phyloP scores from a whole-genome alignment of 495 filamentous ascomycete species.

The Aspergillus leporis region DNA sequence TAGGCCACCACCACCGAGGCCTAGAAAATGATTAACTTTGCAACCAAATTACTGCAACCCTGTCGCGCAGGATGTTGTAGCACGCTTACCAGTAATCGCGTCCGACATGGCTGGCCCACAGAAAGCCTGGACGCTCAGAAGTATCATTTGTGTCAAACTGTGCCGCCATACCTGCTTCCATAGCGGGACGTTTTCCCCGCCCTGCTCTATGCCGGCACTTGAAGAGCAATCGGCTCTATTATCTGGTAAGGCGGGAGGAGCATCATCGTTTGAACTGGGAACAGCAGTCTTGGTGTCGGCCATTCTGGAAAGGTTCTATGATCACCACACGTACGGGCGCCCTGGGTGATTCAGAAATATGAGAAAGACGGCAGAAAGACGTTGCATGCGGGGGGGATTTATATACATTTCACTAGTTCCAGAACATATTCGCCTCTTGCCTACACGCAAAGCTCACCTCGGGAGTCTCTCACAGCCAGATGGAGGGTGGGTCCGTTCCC shows the following conservation, averaged over 20 bases:
- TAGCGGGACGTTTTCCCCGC: constrained; percentile 18
- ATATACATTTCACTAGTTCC: neutral
- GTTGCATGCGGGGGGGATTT: constrained; percentile 1
- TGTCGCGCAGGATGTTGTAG: neutral
- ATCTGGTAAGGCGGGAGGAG: neutral
- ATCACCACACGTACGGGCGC: neutral
- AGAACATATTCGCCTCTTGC: neutral
- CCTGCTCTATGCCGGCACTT: neutral
- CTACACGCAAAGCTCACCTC: constrained; percentile 2
- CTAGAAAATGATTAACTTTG: constrained; percentile 16
- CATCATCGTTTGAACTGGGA: constrained; percentile 5
- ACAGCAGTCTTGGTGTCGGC: constrained; percentile 17
- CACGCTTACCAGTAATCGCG: constrained; percentile 28
- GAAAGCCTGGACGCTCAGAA: constrained; percentile 23
- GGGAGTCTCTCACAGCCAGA: constrained; percentile 9
- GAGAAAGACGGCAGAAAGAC: neutral
- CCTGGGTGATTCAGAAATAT: neutral
- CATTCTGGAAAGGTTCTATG: constrained; percentile 10
- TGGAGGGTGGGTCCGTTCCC: constrained; percentile 8
- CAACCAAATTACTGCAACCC: neutral
- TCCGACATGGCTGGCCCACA: constrained; percentile 25
- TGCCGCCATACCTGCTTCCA: constrained; percentile 34
- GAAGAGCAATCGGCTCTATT: constrained; percentile 7
- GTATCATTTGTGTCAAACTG: constrained; percentile 36
- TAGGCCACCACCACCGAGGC: constrained; percentile 35